Evolutionary conservation across 768 basidiomycete species (phyloP).

Genomic region (Psilocybe subaeruginosa): DNA sequence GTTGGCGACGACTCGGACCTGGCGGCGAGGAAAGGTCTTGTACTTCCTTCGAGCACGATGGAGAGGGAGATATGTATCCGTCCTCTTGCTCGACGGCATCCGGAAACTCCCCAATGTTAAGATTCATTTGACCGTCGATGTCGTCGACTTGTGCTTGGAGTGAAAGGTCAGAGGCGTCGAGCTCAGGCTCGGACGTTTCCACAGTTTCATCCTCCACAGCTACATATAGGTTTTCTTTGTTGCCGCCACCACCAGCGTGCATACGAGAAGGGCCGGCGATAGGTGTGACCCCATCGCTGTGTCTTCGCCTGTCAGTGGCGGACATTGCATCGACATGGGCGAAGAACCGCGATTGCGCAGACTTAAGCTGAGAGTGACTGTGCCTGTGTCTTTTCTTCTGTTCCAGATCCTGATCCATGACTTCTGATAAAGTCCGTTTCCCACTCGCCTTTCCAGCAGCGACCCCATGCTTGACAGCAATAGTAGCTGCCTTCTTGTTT

Average conservation of each 20-base stretch:
- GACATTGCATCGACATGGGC: slow-evolving; percentile 10
- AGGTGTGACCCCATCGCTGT: slow-evolving; percentile 19
- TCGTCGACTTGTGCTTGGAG: slow-evolving; percentile 41
- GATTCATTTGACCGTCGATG: slow-evolving; percentile 40
- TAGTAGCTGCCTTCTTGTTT: slow-evolving; percentile 13
- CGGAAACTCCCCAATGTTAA: slow-evolving; percentile 42
- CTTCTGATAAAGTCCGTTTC: slow-evolving; percentile 72
- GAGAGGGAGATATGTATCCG: slow-evolving; percentile 78
- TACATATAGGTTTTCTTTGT: slow-evolving; percentile 48
- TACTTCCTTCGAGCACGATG: slow-evolving; percentile 56
- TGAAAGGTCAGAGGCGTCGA: slow-evolving; percentile 32
- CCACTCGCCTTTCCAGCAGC: slow-evolving; percentile 66
- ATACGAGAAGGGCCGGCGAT: slow-evolving; percentile 38
- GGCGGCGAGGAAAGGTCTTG: slow-evolving; percentile 73
- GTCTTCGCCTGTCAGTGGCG: slow-evolving; percentile 19
- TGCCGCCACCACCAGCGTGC: slow-evolving; percentile 21
- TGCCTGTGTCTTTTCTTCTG: slow-evolving; percentile 46
- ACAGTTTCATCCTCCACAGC: slow-evolving; percentile 32
- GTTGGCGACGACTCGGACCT: neutral
- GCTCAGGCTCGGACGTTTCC: slow-evolving; percentile 22
- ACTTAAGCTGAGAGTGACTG: slow-evolving; percentile 20
- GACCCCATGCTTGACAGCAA: slow-evolving; percentile 19
- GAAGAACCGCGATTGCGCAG: slow-evolving; percentile 44
- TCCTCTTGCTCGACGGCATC: slow-evolving; percentile 72
- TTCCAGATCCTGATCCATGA: slow-evolving; percentile 67